Conservation (phyloP, 2,329 filamentous ascomycete species). For the Westerdykella ornata region DNA sequence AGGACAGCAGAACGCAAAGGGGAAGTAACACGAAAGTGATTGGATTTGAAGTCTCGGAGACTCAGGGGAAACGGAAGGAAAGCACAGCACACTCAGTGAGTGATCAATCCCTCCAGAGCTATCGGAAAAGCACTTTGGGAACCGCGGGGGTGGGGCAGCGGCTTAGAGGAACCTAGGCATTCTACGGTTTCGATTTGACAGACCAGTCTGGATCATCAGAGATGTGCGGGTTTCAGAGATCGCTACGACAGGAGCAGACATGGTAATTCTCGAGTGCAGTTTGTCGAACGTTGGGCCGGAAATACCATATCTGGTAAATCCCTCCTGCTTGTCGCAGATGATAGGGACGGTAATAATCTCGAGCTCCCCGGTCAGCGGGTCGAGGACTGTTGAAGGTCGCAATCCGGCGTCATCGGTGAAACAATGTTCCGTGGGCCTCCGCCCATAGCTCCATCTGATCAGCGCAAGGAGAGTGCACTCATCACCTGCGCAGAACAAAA, state of each 20-base stretch:
- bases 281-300: background rate
- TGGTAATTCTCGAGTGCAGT: no score
- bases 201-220: no score
- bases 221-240: no score
- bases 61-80: conserved; percentile 11
- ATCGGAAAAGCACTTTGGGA: conserved; percentile 16
- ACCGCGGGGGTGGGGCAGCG: conserved; percentile 29
- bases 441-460: background rate
- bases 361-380: no score
- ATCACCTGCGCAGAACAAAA: background rate
- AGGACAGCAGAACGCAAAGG: background rate
- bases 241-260: no score
- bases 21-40: conserved; percentile 1
- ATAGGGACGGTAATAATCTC: no score
- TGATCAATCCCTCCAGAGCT: conserved; percentile 32
- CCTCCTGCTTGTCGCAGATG: no score
- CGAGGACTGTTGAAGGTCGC: no score
- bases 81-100: conserved; percentile 20
- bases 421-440: background rate
- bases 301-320: background rate
- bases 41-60: conserved; percentile 1
- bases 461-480: no score
- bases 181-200: no score
- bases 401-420: background rate
- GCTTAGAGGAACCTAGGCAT: background rate